These are phyloP conservation scores for Dipodascus albidus DNA, from an alignment of 805 yeast genomes.

Conservation along the genomic window DNA sequence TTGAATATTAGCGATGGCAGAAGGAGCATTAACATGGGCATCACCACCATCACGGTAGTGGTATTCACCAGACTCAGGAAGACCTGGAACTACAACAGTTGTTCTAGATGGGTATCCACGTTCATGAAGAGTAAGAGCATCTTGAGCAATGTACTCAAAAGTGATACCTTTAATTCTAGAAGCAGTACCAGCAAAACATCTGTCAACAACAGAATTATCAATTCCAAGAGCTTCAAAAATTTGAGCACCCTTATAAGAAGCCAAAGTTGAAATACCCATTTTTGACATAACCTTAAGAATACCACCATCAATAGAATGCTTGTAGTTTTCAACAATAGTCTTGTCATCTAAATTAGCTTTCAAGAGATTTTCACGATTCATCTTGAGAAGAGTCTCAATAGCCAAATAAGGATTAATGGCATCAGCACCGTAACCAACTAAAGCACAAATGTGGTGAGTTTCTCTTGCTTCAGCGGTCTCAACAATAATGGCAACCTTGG, in stretches of 20 bases:
- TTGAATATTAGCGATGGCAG: slow-evolving; percentile 89
- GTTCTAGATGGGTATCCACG: slow-evolving; percentile 78
- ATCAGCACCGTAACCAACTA: slow-evolving; percentile 96
- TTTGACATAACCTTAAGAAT: slow-evolving; percentile 95
- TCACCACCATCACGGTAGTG: slow-evolving; percentile 99
- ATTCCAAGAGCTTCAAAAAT: slow-evolving; percentile 95
- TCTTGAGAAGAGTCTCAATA: slow-evolving; percentile 73
- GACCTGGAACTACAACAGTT: slow-evolving; percentile 55
- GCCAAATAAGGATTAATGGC: slow-evolving; percentile 91
- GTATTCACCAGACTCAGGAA: slow-evolving; percentile 94
- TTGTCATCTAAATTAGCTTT: slow-evolving; percentile 36
- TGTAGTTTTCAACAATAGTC: slow-evolving; percentile 63
- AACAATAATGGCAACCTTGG: slow-evolving; percentile 81
- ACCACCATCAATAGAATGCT: slow-evolving; percentile 79
- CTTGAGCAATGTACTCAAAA: slow-evolving; percentile 92
- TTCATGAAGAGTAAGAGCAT: slow-evolving; percentile 88
- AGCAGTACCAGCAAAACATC: slow-evolving; percentile 95
- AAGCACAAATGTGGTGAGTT: slow-evolving; percentile 89
- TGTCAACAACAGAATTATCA: slow-evolving; percentile 88
- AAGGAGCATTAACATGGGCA: slow-evolving; percentile 87
- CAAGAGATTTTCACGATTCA: slow-evolving; percentile 67
- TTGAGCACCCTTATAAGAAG: slow-evolving; percentile 98
- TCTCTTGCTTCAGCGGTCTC: slow-evolving; percentile 98
- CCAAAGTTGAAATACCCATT: slow-evolving; percentile 97
- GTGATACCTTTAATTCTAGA: slow-evolving; percentile 93